Conservation (phyloP, 768 basidiomycete genomes). For the Tylopilus cervinicoccineus region DNA sequence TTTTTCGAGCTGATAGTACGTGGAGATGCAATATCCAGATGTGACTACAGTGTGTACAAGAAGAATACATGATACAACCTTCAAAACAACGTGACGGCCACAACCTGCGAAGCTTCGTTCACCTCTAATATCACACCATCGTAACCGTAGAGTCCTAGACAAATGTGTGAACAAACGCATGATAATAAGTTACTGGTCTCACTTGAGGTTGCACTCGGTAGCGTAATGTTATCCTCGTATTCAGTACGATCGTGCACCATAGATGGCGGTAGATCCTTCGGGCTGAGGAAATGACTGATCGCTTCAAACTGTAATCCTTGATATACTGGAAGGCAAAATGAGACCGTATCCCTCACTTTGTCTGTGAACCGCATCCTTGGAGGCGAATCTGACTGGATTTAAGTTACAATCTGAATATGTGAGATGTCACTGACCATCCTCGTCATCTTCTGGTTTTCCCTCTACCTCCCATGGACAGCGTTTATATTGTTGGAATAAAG, state of each 20-base stretch:
- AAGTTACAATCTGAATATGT: background rate
- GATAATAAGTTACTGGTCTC: slow-evolving; percentile 28
- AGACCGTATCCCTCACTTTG: slow-evolving; percentile 40
- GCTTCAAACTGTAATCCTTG: slow-evolving; percentile 60
- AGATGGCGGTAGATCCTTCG: slow-evolving; percentile 69
- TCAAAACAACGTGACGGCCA: slow-evolving; percentile 68
- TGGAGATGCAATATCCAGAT: slow-evolving; percentile 1
- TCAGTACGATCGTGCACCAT: slow-evolving; percentile 80
- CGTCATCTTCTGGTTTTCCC: slow-evolving; percentile 74
- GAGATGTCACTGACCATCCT: slow-evolving; percentile 54
- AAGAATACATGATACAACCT: background rate
- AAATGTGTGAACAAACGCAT: background rate
- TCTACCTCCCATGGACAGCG: slow-evolving; percentile 90
- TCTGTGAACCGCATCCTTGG: slow-evolving; percentile 72
- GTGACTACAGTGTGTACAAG: background rate
- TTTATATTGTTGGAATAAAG: slow-evolving; percentile 87
- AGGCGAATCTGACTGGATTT: slow-evolving; percentile 53
- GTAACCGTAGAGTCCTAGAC: slow-evolving; percentile 55
- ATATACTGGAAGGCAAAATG: background rate
- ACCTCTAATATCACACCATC: slow-evolving; percentile 81
- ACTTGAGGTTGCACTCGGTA: slow-evolving; percentile 69
- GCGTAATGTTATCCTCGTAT: slow-evolving; percentile 65
- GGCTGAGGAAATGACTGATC: slow-evolving; percentile 73
- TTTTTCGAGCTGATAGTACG: slow-evolving; percentile 41
- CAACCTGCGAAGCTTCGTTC: slow-evolving; percentile 72